Conservation (phyloP, 768 basidiomycete genomes). For the Leucogyrophana mollusca region DNA sequence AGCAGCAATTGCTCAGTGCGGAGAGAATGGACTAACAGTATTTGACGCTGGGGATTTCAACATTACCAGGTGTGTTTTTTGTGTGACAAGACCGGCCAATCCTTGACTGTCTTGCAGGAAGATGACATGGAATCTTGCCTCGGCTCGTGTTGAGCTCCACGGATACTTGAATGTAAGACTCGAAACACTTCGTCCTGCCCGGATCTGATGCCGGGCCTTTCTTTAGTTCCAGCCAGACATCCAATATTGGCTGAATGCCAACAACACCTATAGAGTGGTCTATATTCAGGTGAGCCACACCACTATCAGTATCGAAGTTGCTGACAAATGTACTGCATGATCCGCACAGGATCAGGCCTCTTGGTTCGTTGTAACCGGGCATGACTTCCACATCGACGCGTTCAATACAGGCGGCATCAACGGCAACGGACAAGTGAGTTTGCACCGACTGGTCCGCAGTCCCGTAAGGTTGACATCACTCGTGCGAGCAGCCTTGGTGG, state of each 20-base stretch:
- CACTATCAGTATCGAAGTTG: neutral
- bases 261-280: conserved; percentile 58
- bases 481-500: conserved; percentile 47
- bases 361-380: conserved; percentile 61
- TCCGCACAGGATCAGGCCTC: conserved; percentile 53
- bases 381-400: conserved; percentile 53
- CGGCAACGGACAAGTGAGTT: conserved; percentile 53
- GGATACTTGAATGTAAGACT: conserved; percentile 40
- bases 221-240: conserved; percentile 52
- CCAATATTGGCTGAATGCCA: conserved; percentile 52
- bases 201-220: neutral
- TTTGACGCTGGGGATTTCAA: conserved; percentile 48
- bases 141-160: conserved; percentile 41
- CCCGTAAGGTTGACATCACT: neutral
- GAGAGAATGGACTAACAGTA: conserved; percentile 43
- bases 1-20: conserved; percentile 47
- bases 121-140: conserved; percentile 51
- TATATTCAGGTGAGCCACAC: conserved; percentile 50
- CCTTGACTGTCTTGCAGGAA: conserved; percentile 32
- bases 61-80: conserved; percentile 42
- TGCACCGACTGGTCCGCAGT: neutral
- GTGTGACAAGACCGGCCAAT: neutral
- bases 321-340: neutral
- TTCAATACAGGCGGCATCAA: conserved; percentile 55
- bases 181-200: too few species aligned